phyloP scores from a whole-genome alignment of 768 basidiomycete species.

The Boletus coccyginus region DNA sequence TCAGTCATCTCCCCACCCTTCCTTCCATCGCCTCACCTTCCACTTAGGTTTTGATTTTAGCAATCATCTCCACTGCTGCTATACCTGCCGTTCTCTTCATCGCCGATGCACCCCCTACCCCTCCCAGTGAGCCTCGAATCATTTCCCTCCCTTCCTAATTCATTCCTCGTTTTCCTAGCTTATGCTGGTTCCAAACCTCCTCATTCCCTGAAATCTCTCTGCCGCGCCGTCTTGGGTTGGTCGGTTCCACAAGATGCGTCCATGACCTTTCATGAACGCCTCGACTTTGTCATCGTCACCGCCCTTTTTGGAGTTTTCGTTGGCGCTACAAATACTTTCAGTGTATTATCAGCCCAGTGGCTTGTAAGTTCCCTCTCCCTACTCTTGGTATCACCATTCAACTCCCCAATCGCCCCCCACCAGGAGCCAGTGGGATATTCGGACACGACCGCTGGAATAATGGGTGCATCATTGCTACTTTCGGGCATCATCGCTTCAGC shows the following conservation, averaged over 20 bases:
- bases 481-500: slow-evolving; percentile 70
- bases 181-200: slow-evolving; percentile 65
- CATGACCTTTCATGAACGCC: slow-evolving; percentile 64
- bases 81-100: slow-evolving; percentile 61
- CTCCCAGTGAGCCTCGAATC: slow-evolving; percentile 57
- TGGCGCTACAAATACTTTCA: slow-evolving; percentile 62
- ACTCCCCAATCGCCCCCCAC: neutral
- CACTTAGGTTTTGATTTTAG: slow-evolving; percentile 63
- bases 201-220: slow-evolving; percentile 51
- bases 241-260: slow-evolving; percentile 39
- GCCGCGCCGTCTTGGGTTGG: slow-evolving; percentile 50
- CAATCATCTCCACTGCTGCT: slow-evolving; percentile 63
- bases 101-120: slow-evolving; percentile 60
- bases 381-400: neutral
- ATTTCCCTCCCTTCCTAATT: neutral
- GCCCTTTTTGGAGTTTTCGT: slow-evolving; percentile 64
- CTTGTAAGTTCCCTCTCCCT: slow-evolving; percentile 44
- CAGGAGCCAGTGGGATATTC: slow-evolving; percentile 77
- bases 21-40: neutral
- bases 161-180: slow-evolving; percentile 38
- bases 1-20: slow-evolving; percentile 33
- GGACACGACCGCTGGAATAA: slow-evolving; percentile 58
- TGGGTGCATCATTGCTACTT: slow-evolving; percentile 68
- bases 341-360: slow-evolving; percentile 64
- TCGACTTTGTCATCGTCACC: slow-evolving; percentile 64